Evolutionary conservation across 1,139 yeast species (phyloP).

Genomic region (Debaryomyces fabryi): DNA sequence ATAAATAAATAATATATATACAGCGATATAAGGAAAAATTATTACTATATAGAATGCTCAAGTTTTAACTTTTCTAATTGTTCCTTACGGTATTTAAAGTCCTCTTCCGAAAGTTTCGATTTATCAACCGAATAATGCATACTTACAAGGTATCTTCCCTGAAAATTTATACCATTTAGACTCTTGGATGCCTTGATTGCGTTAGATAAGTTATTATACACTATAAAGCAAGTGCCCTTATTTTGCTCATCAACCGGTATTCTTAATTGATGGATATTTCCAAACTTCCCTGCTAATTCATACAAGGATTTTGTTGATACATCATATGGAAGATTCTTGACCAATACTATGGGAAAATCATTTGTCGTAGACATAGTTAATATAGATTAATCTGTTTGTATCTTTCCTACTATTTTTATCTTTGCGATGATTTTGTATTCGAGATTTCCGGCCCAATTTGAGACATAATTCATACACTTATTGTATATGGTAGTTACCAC

Average conservation of each 20-base stretch:
- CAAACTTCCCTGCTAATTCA: conserved; percentile 58
- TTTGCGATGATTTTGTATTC: conserved; percentile 1
- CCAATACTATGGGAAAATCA: conserved; percentile 53
- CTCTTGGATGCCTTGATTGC: conserved; percentile 56
- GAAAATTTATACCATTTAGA: conserved; percentile 61
- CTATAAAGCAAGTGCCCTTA: conserved; percentile 60
- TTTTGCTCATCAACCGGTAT: conserved; percentile 37
- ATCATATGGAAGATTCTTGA: conserved; percentile 62
- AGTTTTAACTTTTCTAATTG: conserved; percentile 22
- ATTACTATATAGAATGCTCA: conserved; percentile 16
- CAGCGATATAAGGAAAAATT: not conserved
- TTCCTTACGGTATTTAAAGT: conserved; percentile 21
- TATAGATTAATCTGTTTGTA: not conserved
- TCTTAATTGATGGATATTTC: conserved; percentile 59
- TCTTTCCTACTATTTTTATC: not conserved
- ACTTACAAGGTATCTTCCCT: conserved; percentile 62
- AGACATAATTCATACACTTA: not conserved
- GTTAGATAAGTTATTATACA: conserved; percentile 50
- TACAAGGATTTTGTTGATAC: conserved; percentile 52
- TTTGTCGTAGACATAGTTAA: conserved; percentile 6
- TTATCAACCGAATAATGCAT: conserved; percentile 47
- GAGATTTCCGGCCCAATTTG: not conserved
- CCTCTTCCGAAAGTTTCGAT: conserved; percentile 26
- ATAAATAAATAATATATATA: conserved; percentile 3
- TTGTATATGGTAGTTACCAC: not conserved